Evolutionary conservation across 1,284 basidiomycete genomes (phyloP), one percentile per base, ranked within the genome.

Genomic region (Lentinula novae-zelandiae): DNA sequence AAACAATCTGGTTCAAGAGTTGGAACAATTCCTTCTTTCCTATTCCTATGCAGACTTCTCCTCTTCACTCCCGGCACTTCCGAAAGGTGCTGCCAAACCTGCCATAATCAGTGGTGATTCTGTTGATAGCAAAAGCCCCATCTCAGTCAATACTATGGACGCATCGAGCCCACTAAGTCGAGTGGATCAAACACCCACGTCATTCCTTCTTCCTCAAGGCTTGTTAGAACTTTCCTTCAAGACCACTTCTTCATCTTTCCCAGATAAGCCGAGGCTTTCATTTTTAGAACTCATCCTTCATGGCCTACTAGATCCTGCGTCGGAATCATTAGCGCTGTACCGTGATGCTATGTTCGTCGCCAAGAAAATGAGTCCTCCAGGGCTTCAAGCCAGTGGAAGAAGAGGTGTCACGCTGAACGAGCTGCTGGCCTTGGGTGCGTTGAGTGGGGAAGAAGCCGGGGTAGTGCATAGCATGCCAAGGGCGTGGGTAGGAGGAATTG

Each of bases 31-130:
- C 15, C 36, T 51, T 22, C 57, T 58, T 51, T 52, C 50, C 3
- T 44, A 42, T 20, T 58, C 57, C 44, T 58, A 58, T 39, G 39
- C 5, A 13, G 10, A 13, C 4, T 34, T 34, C 3, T 15, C 46
- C 3, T 44, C 57, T 10, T 22, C 51, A 44, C 9, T 52, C 7
- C 12, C 36, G 57, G 22, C 42, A 6, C 39, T 58, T 12, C 57
- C 57, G n/a, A 58, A 44, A 42, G 57, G 57, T 38, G 57, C 57
- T 7, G 57, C 57, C 5, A 58, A 58, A 22, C 57, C 57, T 31
- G 46, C 13, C 13, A 58, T 27, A 40, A 51, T 58, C 8, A 34
- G 57, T 51, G 48, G 48, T 12, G 31, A 20, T 8, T 1, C 17
- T 22, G 17, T 12, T 40, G 34, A 15, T 5, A 20, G 6, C 36